Base-by-base conservation (phyloP, 371 early-diverging fungal species). In the Mucor plumbeus region DNA sequence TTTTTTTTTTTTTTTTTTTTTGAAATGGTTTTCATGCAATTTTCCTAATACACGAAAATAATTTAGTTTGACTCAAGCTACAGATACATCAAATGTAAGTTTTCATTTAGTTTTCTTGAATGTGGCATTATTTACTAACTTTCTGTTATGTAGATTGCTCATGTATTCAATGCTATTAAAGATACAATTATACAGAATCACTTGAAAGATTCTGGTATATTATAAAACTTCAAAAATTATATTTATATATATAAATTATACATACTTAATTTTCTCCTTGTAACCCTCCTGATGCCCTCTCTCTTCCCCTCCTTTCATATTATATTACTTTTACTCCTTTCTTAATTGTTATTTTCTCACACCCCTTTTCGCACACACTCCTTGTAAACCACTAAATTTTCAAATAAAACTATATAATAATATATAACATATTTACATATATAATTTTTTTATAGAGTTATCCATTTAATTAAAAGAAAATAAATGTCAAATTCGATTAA, bases 61-160 rank as follows among this genome's bases (percentile, higher is more conserved):
- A n/a, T 55, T 14, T 61, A 91, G 91, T 77, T 75, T 91, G 62
- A 93, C 93, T 38, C 88, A 91, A 72, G 93, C 92, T 36, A 93
- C 92, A 38, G 8, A 63, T 35, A 53, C 67, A 56, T 62, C 60
- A 5, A 62, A 61, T 62, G 62, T 61, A 61, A 39, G 54, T 44
- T 1, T 8, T 19, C 36, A 14, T 14, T 38, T 10, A 15, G 5
- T 4, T 38, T 50, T 1, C 17, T 13, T 4, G 26, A 13, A 13
- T 31, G 19, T 26, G 3, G 26, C 3, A 2, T 21, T 14, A 14
- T 7, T 14, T 13, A 53, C 31, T 53, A 31, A 53, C 26, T 13
- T 26, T 26, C n/a, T 14, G 13, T 5, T 5, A 6, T 53, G 26
- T 53, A 53, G 53, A 53, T 53, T 53, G 13, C 53, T 31, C 53